A percentile compares a stretch with the other conserved stretches of the same genome.
These are phyloP conservation scores for Phyllosticta citribraziliensis DNA, from an alignment of 2,329 filamentous ascomycete species.

Conservation along the genomic window DNA sequence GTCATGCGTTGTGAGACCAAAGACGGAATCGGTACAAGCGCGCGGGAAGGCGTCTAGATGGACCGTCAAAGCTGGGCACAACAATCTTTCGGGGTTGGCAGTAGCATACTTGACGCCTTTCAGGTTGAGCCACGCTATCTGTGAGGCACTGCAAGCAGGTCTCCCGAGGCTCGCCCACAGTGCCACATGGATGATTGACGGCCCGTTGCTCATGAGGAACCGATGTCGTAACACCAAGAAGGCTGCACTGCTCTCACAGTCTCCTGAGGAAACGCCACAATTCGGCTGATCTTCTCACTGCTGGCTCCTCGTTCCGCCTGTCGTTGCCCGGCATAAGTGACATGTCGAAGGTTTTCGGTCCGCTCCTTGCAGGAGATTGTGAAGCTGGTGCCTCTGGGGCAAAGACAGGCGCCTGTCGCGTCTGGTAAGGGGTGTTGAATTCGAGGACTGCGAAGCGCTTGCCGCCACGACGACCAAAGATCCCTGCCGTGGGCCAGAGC, in stretches of 20 bases:
- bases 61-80: neutral
- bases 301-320: neutral
- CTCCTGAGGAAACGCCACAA: neutral
- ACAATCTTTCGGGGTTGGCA: neutral
- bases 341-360: neutral
- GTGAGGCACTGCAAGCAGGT: neutral
- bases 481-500: neutral
- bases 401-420: neutral
- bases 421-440: neutral
- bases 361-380: neutral
- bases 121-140: neutral
- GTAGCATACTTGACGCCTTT: neutral
- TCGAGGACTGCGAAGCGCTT: neutral
- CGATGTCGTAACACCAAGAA: neutral
- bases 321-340: neutral
- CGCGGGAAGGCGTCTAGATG: neutral
- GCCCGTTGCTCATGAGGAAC: neutral
- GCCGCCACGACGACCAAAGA: neutral
- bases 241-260: neutral
- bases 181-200: neutral
- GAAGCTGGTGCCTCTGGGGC: neutral
- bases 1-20: neutral
- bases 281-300: neutral
- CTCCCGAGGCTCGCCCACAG: neutral
- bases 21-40: neutral